Evolutionary conservation across 1,284 basidiomycete species (phyloP).

Genomic region (Jaminaea rosea): DNA sequence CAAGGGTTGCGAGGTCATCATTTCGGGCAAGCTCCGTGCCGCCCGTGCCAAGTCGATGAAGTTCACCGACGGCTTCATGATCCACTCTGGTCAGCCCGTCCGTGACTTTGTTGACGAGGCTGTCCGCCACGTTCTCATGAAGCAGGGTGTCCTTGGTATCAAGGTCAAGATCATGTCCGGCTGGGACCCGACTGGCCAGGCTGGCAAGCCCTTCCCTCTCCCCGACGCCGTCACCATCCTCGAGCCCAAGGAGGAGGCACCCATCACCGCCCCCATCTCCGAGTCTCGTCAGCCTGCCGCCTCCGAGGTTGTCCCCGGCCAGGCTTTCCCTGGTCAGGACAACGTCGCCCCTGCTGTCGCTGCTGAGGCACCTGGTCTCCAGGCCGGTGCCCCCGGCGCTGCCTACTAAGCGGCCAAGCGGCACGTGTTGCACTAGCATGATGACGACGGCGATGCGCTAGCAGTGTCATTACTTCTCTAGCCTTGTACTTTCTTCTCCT

Average conservation of each 20-base stretch:
- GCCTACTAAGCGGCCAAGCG: not conserved
- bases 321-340: slow-evolving; percentile 2
- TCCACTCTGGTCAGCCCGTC: slow-evolving; percentile 98
- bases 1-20: slow-evolving; percentile 99
- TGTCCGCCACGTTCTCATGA: slow-evolving; percentile 93
- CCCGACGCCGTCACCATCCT: slow-evolving; percentile 88
- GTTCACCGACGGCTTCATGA: slow-evolving; percentile 99
- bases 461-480: no score
- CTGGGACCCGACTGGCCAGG: slow-evolving; percentile 76
- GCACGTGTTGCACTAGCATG: no score
- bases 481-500: no score
- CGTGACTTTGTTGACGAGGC: slow-evolving; percentile 96
- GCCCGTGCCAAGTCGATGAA: slow-evolving; percentile 99
- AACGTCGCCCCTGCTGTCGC: not conserved
- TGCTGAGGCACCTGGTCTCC: slow-evolving; percentile 1
- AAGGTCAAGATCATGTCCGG: slow-evolving; percentile 99
- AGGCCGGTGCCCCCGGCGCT: slow-evolving; percentile 3
- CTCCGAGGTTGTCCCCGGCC: slow-evolving; percentile 12
- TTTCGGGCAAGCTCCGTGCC: slow-evolving; percentile 98
- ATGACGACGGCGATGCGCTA: no score
- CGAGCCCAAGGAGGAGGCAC: slow-evolving; percentile 63
- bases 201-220: slow-evolving; percentile 78
- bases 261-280: slow-evolving; percentile 47
- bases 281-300: slow-evolving; percentile 38
- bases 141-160: slow-evolving; percentile 99